Percentiles rank a stretch among this genome's conserved stretches.
Conservation (phyloP, 306 rosid species). For the Quercus agrifolia region DNA sequence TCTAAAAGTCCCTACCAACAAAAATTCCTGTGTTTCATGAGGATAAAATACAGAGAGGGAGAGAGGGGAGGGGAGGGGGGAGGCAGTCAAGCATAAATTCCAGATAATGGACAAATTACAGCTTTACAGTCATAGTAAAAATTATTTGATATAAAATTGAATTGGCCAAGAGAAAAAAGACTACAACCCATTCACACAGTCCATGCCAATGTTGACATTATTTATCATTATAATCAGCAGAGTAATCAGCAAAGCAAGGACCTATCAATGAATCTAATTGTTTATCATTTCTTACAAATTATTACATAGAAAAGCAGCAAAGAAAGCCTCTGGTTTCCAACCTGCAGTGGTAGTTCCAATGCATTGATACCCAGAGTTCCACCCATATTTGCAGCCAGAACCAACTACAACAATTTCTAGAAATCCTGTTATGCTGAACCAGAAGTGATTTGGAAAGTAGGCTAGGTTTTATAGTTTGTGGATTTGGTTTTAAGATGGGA, state of each 20-base stretch:
- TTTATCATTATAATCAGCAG: not conserved
- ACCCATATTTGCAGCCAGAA: not conserved
- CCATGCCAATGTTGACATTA: not conserved
- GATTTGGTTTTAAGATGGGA: not conserved
- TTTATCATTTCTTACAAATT: too few relatives aligned
- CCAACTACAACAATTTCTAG: not conserved
- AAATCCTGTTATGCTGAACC: not conserved
- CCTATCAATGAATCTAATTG: not conserved
- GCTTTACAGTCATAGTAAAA: not conserved
- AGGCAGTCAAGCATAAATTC: not conserved
- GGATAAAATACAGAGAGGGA: not conserved
- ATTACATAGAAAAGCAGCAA: too few relatives aligned
- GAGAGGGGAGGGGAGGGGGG: too few relatives aligned
- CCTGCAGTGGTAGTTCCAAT: not conserved
- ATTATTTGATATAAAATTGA: not conserved
- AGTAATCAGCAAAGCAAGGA: not conserved
- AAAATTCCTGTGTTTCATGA: too few relatives aligned
- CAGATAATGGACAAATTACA: not conserved
- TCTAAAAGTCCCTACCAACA: not conserved
- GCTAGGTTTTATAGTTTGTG: not conserved
- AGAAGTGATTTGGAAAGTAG: not conserved
- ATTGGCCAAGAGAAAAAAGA: not conserved
- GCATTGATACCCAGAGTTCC: not conserved
- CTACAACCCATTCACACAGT: not conserved
- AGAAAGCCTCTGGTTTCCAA: too few relatives aligned